Percentiles rank a stretch among this genome's conserved stretches.
Evolutionary conservation across 2,329 filamentous ascomycete species (phyloP).

Genomic region (Aspergillus sp.): DNA sequence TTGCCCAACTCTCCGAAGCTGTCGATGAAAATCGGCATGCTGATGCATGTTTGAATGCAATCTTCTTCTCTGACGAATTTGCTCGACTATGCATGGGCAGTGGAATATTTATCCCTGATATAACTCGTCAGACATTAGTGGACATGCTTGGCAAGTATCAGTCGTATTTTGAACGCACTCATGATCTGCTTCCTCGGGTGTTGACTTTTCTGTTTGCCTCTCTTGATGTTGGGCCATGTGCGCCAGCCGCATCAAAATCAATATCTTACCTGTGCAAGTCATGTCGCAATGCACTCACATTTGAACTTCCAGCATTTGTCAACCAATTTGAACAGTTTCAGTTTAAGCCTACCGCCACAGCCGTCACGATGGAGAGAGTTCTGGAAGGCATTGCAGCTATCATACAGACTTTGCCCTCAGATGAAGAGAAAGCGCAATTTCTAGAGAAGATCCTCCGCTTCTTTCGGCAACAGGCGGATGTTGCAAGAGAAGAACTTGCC

Average conservation of each 20-base stretch:
- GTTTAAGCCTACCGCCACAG: slow-evolving; percentile 28
- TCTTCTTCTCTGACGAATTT: slow-evolving; percentile 33
- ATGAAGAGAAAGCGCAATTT: slow-evolving; percentile 33
- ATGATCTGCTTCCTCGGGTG: slow-evolving; percentile 31
- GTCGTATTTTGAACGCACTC: slow-evolving; percentile 37
- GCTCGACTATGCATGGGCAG: slow-evolving; percentile 24
- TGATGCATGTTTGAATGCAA: slow-evolving; percentile 33
- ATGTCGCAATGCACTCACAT: slow-evolving; percentile 32
- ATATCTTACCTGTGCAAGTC: slow-evolving; percentile 38
- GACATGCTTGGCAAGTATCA: slow-evolving; percentile 39
- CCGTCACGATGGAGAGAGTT: slow-evolving; percentile 34
- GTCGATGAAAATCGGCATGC: slow-evolving; percentile 38
- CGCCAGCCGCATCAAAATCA: slow-evolving; percentile 35
- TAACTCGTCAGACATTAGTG: slow-evolving; percentile 34
- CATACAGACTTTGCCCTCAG: slow-evolving; percentile 32
- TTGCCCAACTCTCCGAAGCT: slow-evolving; percentile 38
- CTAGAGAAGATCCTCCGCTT: slow-evolving; percentile 32
- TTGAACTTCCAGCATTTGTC: slow-evolving; percentile 37
- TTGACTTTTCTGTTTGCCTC: slow-evolving; percentile 40
- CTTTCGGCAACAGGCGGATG: slow-evolving; percentile 28
- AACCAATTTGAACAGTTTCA: slow-evolving; percentile 34
- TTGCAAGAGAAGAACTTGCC: slow-evolving; percentile 24
- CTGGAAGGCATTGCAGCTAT: slow-evolving; percentile 39
- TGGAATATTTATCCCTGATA: slow-evolving; percentile 25
- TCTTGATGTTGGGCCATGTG: slow-evolving; percentile 33